Evolutionary conservation across 352 stramenopile species (phyloP), one percentile per base, ranked within the genome.

Genomic region (Peronosclerospora sorghi): DNA sequence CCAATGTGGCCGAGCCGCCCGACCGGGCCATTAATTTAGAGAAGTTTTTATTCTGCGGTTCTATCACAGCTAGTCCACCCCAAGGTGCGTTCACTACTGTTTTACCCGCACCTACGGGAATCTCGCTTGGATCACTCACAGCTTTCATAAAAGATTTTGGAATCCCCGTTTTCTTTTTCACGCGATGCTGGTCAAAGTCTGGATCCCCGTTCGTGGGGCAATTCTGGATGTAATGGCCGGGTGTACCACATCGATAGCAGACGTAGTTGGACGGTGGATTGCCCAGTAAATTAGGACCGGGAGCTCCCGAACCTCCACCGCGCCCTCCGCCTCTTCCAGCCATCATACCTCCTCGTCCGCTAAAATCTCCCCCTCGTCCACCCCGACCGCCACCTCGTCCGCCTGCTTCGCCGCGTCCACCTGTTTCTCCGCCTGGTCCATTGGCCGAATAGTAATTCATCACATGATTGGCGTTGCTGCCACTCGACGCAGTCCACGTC

Each of bases 1-100:
- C 80, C 75, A 92, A 77, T 39, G 77, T 88, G 62, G 80, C 75
- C 65, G 76, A 87, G 63, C 80, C 77, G 73, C 80, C 80, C 52
- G 77, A 89, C 53, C 77, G 78, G 51, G 73, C 73, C 69, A 92
- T 86, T 81, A 88, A 83, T 86, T 92, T 92, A 81, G 72, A 82
- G 69, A 92, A 92, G 56, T 89, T 86, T 69, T 88, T 85, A 82
- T 84, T 89, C 72, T 90, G 77, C 48, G 77, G 66, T 79, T 86
- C 77, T 82, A 92, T 86, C 55, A 92, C 78, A 73, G 80, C 80
- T 81, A 92, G 62, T 37, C 80, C 80, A 49, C 80, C 80, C 63
- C 75, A 81, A 27, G 77, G 80, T 41, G 74, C 77, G 51, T 86
- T 92, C 43, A 92, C 80, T 65, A 92, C 77, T 53, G 80, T 92